Base-by-base conservation (phyloP, 345 rosid genomes). In the Gynandropsis gynandra region DNA sequence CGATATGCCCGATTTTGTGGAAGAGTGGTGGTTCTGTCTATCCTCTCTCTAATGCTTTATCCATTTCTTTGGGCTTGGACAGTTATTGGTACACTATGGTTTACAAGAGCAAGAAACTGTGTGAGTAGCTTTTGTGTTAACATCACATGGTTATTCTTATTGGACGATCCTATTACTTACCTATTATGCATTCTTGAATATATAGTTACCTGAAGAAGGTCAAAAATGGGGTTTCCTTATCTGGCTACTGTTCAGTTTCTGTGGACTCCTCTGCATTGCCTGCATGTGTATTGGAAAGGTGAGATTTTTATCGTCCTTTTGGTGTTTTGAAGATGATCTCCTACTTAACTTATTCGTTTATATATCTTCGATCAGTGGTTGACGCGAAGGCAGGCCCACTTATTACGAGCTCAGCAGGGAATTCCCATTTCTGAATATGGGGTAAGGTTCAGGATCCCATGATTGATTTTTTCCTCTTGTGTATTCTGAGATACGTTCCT, bases 41-140 rank as follows among this genome's bases (percentile, higher is more conserved):
- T 80, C 52, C 63, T 87, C 24, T 75, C 80, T 1, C 60, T 87
- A 41, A 52, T 81, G 9, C 78, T 87, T 17, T 87, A 84, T 67
- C 96, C 96, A 7, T 84, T 81, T 66, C 78, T 87, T 43, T 81
- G 89, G 93, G 81, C 77, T 16, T 87, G 96, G 96, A 87, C 96
- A 60, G 52, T 89, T 50, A 65, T 80, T 27, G 97, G 93, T 56
- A 73, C 87, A 10, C 53, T 82, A 9, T 89, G 95, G 97, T 82
- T 82, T 76, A 74, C 71, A 36, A 56, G 67, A 24, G 80, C 97
- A 1, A 76, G 70, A 50, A 50, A 68, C 60, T 89, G 97, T 73
- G 97, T 85, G 74, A 76, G 89, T 60, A 38, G 49, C 16, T 46
- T n/a, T 8, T 19, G 40, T 40, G 40, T 24, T 40, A 47, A 24